A percentile compares a stretch with the other conserved stretches of the same genome.
Conservation (phyloP, 352 stramenopile genomes). For the Pythium biforme region DNA sequence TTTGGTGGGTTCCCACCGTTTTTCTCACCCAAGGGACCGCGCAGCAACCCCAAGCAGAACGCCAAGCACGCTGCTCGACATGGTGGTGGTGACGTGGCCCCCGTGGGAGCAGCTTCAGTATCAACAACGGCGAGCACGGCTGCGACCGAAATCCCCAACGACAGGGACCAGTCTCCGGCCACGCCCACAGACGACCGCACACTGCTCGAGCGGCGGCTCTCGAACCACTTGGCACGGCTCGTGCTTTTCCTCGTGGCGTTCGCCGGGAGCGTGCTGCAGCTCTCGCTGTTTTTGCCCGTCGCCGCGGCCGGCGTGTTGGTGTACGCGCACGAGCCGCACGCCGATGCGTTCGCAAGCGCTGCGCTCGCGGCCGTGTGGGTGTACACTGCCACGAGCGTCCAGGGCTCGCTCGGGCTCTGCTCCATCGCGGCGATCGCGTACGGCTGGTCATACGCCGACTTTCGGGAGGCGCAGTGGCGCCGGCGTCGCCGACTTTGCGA, state of each 20-base stretch:
- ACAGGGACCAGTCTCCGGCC: background rate
- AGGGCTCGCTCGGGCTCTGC: conserved; percentile 46
- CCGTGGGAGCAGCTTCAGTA: no score
- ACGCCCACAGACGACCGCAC: background rate
- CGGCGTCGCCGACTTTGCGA: conserved; percentile 27
- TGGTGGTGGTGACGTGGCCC: background rate
- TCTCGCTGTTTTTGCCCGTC: conserved; percentile 65
- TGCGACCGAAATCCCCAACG: background rate
- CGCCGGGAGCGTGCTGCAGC: conserved; percentile 29
- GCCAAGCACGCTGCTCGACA: background rate
- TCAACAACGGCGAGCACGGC: background rate
- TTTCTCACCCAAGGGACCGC: conserved; percentile 10
- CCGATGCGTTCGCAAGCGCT: conserved; percentile 34
- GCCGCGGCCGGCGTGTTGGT: conserved; percentile 42
- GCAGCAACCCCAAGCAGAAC: conserved; percentile 7
- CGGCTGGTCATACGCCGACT: conserved; percentile 57
- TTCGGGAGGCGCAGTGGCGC: conserved; percentile 36
- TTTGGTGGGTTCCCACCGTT: conserved; percentile 20
- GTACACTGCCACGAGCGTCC: conserved; percentile 35
- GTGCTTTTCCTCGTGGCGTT: conserved; percentile 36
- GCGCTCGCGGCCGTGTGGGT: conserved; percentile 34
- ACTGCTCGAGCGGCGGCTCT: conserved; percentile 16
- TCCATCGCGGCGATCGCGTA: conserved; percentile 41
- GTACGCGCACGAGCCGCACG: conserved; percentile 30
- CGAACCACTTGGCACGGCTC: conserved; percentile 21